Evolutionary conservation across 768 basidiomycete species (phyloP).

Genomic region (Leccinum disarticulatum): DNA sequence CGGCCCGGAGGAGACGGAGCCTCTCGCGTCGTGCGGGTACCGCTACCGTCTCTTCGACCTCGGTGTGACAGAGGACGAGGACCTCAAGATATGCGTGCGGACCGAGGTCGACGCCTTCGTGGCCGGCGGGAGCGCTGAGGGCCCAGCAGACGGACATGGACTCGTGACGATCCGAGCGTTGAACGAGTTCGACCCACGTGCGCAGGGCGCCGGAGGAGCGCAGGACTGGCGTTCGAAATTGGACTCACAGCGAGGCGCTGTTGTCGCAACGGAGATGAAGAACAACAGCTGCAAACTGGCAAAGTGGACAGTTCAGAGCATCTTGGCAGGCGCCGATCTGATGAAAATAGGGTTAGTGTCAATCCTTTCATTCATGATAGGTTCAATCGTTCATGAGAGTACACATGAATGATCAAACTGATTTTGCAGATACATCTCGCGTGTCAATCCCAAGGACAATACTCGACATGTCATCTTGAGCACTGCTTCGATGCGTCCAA

Average conservation of each 20-base stretch:
- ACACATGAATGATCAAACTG: slow-evolving; percentile 2
- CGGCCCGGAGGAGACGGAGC: slow-evolving; percentile 88
- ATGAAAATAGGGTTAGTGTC: slow-evolving; percentile 92
- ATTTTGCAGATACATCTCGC: slow-evolving; percentile 81
- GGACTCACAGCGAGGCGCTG: slow-evolving; percentile 94
- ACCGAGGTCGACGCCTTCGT: slow-evolving; percentile 94
- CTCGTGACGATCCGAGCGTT: slow-evolving; percentile 91
- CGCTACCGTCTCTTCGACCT: slow-evolving; percentile 95
- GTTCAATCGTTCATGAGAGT: neutral
- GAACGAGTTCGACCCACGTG: slow-evolving; percentile 94
- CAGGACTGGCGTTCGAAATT: slow-evolving; percentile 99
- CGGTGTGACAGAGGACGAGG: slow-evolving; percentile 86
- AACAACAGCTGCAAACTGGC: slow-evolving; percentile 98
- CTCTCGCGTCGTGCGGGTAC: slow-evolving; percentile 94
- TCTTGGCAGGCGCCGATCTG: slow-evolving; percentile 91
- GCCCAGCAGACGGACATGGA: slow-evolving; percentile 66
- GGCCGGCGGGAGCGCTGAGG: slow-evolving; percentile 50
- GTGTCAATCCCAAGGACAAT: slow-evolving; percentile 90
- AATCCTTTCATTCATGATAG: neutral
- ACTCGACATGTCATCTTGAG: slow-evolving; percentile 95
- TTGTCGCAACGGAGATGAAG: slow-evolving; percentile 99
- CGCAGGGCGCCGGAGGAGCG: slow-evolving; percentile 88
- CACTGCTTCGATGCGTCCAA: slow-evolving; percentile 91
- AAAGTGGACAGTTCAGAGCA: slow-evolving; percentile 94
- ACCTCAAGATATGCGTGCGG: slow-evolving; percentile 85